Percentiles rank a stretch among this genome's conserved stretches.
Conservation (phyloP, 2,329 filamentous ascomycete species). For the Alternaria sp. region DNA sequence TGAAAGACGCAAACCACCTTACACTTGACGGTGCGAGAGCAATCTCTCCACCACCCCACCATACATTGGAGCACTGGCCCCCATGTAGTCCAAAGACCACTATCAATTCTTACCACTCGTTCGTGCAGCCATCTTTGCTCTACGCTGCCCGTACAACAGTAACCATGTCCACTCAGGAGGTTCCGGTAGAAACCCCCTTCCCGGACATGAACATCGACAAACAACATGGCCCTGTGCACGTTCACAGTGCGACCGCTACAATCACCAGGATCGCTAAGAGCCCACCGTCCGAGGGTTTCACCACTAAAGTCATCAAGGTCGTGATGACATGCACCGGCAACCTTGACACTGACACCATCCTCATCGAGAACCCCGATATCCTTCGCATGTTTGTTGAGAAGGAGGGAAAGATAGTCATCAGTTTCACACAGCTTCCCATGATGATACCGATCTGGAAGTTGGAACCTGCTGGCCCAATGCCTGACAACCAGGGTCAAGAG, state of each 20-base stretch:
- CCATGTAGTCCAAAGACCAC: accelerated
- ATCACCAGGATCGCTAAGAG: neutral
- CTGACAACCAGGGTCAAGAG: neutral
- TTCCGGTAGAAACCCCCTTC: neutral
- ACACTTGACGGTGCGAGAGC: neutral
- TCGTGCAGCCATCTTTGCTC: neutral
- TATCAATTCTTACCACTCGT: neutral
- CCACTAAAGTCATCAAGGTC: neutral
- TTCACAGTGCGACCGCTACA: neutral
- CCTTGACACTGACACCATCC: neutral
- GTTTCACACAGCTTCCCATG: neutral
- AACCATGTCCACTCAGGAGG: neutral
- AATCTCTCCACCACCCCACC: neutral
- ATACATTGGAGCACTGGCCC: neutral
- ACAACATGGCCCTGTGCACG: neutral
- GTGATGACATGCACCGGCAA: neutral
- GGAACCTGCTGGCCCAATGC: neutral
- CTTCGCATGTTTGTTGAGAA: neutral
- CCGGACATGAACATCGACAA: neutral
- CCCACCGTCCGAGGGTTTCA: neutral
- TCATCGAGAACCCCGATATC: neutral
- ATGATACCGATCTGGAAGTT: neutral
- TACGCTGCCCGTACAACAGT: neutral
- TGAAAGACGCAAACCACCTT: neutral
- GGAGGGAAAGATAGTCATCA: neutral